Evolutionary conservation across 331 rosid species (phyloP).

Genomic region (Ulmus americana): DNA sequence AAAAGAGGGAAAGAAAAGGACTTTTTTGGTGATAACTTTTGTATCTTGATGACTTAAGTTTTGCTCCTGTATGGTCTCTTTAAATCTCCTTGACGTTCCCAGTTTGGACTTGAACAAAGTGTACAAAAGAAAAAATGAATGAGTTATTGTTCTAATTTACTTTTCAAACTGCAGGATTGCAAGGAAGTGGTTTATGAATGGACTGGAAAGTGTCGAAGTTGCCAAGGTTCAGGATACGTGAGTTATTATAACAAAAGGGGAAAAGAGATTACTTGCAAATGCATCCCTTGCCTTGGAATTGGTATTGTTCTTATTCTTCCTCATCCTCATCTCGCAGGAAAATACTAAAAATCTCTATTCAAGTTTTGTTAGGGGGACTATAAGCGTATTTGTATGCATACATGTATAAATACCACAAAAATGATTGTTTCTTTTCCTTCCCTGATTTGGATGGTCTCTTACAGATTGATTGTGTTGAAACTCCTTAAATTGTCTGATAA

Average conservation of each 20-base stretch:
- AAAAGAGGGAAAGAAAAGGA: too few relatives aligned
- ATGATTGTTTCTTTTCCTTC: too few relatives aligned
- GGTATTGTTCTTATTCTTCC: constrained; percentile 46
- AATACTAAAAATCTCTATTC: background rate
- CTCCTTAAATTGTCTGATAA: too few relatives aligned
- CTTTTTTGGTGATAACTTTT: too few relatives aligned
- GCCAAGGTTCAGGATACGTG: constrained; percentile 85
- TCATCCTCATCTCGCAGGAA: background rate
- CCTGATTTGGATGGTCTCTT: too few relatives aligned
- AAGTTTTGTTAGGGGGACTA: background rate
- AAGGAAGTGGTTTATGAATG: constrained; percentile 93
- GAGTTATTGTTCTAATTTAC: constrained; percentile 9
- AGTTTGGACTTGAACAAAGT: background rate
- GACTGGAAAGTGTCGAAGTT: constrained; percentile 93
- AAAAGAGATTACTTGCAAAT: constrained; percentile 62
- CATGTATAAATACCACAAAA: too few relatives aligned
- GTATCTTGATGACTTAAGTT: too few relatives aligned
- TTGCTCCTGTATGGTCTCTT: background rate
- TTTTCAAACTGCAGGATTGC: constrained; percentile 59
- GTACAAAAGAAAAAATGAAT: background rate
- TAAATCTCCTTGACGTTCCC: background rate
- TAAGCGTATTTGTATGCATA: too few relatives aligned
- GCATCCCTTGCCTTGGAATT: constrained; percentile 95
- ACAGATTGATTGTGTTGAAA: too few relatives aligned
- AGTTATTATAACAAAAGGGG: constrained; percentile 79